Conservation (phyloP, 257 asterid species). For the Solanum arcanum region DNA sequence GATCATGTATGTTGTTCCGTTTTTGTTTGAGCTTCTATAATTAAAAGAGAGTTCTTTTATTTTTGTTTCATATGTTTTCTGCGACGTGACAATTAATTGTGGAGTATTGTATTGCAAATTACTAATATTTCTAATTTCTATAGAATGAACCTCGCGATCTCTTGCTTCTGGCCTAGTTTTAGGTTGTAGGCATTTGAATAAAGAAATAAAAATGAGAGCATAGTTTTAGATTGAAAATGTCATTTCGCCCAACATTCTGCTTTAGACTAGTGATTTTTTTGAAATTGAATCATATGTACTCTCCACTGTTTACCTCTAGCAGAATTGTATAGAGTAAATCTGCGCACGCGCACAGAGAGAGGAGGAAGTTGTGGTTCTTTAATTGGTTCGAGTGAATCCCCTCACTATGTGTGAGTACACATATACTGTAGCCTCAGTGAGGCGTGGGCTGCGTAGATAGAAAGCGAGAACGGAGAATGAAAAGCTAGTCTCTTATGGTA, state of each 20-base stretch:
- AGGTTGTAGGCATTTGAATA: background rate
- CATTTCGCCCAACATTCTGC: background rate
- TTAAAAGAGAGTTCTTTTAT: background rate
- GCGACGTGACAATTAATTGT: background rate
- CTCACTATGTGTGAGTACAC: background rate
- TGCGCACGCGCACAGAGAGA: background rate
- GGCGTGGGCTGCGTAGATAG: background rate
- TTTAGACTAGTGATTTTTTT: background rate
- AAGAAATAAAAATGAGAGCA: background rate
- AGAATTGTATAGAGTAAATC: background rate
- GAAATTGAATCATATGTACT: background rate
- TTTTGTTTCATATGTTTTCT: background rate
- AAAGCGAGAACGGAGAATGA: background rate
- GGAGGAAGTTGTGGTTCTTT: background rate
- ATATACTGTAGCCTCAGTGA: background rate
- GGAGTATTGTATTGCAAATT: background rate
- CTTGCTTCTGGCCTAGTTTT: background rate
- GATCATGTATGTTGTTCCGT: background rate
- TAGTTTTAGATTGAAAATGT: background rate
- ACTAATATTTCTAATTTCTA: background rate
- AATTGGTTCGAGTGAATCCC: background rate
- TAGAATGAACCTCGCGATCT: background rate
- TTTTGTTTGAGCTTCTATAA: background rate
- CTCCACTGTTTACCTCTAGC: background rate
- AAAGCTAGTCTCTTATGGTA: background rate